phyloP scores from a whole-genome alignment of 768 basidiomycete species.

The Kockovaella imperatae region DNA sequence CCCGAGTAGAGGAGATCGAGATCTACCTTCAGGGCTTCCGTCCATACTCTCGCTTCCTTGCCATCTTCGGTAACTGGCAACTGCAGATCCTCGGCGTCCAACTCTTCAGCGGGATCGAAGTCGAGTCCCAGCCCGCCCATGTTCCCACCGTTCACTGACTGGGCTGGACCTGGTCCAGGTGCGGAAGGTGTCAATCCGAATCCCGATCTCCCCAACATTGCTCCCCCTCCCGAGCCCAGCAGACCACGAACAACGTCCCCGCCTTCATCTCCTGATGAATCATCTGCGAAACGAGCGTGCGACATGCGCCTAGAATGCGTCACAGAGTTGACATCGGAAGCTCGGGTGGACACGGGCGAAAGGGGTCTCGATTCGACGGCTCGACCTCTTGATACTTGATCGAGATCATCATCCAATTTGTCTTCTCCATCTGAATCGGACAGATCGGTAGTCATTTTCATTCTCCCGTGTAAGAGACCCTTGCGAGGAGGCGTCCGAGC shows the following conservation, averaged over 20 bases:
- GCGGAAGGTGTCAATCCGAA: conserved; percentile 18
- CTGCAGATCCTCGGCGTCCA: conserved; percentile 38
- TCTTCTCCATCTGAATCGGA: background rate
- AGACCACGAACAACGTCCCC: conserved; percentile 26
- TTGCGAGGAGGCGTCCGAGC: conserved; percentile 30
- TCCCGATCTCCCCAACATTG: conserved; percentile 22
- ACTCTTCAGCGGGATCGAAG: conserved; percentile 40
- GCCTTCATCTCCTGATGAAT: conserved; percentile 33
- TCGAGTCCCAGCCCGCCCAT: conserved; percentile 20
- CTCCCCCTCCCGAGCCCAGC: conserved; percentile 19
- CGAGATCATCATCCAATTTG: background rate
- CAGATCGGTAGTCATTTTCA: too few relatives aligned
- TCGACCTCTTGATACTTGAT: conserved; percentile 24
- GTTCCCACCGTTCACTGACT: too few relatives aligned
- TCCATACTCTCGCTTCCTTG: conserved; percentile 27
- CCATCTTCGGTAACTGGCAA: conserved; percentile 33
- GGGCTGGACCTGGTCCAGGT: background rate
- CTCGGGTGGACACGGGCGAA: conserved; percentile 9
- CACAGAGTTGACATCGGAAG: background rate
- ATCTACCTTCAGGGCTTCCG: conserved; percentile 30
- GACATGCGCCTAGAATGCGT: background rate
- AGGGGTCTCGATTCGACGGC: conserved; percentile 12
- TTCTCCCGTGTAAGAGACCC: conserved; percentile 1
- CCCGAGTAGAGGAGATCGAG: background rate
- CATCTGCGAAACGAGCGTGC: conserved; percentile 21